These are phyloP conservation scores for Cystobasidium pallidum DNA, from an alignment of 1,284 basidiomycete genomes.

Conservation along the genomic window DNA sequence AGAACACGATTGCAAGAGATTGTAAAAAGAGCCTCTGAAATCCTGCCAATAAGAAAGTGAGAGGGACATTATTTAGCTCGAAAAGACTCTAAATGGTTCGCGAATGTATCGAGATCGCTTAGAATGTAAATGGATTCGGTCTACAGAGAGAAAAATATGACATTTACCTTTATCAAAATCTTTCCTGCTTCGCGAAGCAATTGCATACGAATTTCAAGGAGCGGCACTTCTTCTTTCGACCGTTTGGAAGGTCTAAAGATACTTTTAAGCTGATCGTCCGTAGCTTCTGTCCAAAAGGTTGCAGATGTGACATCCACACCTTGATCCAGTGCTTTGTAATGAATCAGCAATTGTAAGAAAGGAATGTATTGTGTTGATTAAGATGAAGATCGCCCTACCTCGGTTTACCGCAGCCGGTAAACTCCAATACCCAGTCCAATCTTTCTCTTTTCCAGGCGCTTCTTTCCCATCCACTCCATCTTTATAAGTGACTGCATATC, in stretches of 20 bases:
- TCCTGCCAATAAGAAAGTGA: slow-evolving; percentile 60
- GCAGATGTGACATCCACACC: slow-evolving; percentile 74
- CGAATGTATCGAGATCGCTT: no score
- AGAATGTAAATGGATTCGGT: no score
- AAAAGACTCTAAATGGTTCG: no score
- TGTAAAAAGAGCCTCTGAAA: slow-evolving; percentile 71
- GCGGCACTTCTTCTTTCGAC: slow-evolving; percentile 67
- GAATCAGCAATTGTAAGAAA: not conserved
- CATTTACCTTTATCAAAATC: slow-evolving; percentile 67
- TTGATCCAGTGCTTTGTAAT: slow-evolving; percentile 62
- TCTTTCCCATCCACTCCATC: slow-evolving; percentile 64
- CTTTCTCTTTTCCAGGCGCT: slow-evolving; percentile 56
- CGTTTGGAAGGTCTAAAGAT: slow-evolving; percentile 65
- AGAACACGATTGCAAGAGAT: slow-evolving; percentile 65
- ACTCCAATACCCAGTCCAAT: slow-evolving; percentile 79
- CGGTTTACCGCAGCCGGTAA: slow-evolving; percentile 71
- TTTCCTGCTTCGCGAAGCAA: slow-evolving; percentile 73
- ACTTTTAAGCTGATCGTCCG: slow-evolving; percentile 62
- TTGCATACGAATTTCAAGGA: slow-evolving; percentile 68
- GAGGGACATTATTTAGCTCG: no score
- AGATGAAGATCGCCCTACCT: slow-evolving; percentile 60
- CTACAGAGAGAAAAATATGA: no score
- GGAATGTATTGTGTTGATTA: not conserved
- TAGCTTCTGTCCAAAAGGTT: slow-evolving; percentile 66
- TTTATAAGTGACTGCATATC: slow-evolving; percentile 73